A percentile compares a stretch with the other conserved stretches of the same genome.
Conservation (phyloP, 495 filamentous ascomycete genomes). For the Penicillium verhagenii region DNA sequence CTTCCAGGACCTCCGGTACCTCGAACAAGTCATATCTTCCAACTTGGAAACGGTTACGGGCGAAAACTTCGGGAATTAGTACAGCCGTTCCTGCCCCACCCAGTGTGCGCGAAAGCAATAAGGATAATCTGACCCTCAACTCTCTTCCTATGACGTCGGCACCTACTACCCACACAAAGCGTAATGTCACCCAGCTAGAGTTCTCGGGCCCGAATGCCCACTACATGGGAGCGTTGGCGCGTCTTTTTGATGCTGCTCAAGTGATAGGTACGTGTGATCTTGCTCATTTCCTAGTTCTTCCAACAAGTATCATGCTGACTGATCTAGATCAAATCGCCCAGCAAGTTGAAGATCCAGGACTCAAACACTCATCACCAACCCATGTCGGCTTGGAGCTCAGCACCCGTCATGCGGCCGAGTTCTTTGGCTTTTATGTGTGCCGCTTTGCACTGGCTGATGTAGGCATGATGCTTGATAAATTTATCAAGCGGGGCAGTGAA, state of each 20-base stretch:
- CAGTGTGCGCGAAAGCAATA: constrained; percentile 48
- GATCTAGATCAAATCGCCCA: constrained; percentile 86
- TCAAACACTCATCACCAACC: constrained; percentile 77
- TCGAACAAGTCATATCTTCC: constrained; percentile 64
- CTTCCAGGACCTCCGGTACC: constrained; percentile 55
- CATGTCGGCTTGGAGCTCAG: constrained; percentile 93
- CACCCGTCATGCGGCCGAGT: constrained; percentile 91
- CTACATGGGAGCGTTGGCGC: constrained; percentile 89
- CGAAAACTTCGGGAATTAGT: constrained; percentile 73
- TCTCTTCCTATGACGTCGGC: constrained; percentile 79
- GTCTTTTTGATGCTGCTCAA: constrained; percentile 92
- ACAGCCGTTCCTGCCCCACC: constrained; percentile 25
- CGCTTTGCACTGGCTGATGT: constrained; percentile 89
- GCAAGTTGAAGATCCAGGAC: constrained; percentile 89
- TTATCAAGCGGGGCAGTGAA: constrained; percentile 91
- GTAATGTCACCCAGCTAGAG: constrained; percentile 64
- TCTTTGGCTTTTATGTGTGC: constrained; percentile 96
- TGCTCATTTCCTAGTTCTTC: not conserved
- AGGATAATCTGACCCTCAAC: constrained; percentile 61
- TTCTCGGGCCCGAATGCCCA: constrained; percentile 82
- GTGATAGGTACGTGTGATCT: constrained; percentile 71
- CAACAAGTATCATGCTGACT: constrained; percentile 15
- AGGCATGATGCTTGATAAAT: constrained; percentile 88
- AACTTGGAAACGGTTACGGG: constrained; percentile 85
- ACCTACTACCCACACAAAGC: constrained; percentile 60